Conservation (phyloP, 139 green algal species). For the Auxenochlorella pyrenoidosa region DNA sequence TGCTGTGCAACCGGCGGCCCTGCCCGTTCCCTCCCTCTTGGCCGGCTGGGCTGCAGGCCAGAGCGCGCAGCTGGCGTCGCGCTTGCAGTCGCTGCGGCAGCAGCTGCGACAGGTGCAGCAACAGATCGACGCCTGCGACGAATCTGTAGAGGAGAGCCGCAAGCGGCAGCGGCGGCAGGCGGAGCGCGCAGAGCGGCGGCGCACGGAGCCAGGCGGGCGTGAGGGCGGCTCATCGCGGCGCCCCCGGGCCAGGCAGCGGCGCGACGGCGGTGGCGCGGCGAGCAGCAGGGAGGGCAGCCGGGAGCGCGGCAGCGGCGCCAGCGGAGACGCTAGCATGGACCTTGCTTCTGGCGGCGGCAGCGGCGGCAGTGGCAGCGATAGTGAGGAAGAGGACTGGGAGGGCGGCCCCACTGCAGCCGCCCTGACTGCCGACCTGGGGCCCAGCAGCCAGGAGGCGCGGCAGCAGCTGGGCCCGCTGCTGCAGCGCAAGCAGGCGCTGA, state of each 20-base stretch:
- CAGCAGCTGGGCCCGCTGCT: constrained; percentile 33
- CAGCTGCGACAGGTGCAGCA: constrained; percentile 88
- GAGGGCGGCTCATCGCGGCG: no score
- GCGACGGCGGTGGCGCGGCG: no score
- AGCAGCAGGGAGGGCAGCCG: not conserved
- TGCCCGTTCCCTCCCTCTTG: no score
- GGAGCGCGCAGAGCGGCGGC: not conserved
- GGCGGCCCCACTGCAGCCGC: not conserved
- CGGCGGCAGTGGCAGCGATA: constrained; percentile 15
- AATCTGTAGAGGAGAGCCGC: constrained; percentile 28
- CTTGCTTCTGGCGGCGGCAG: not conserved
- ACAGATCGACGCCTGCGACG: constrained; percentile 69
- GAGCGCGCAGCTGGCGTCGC: constrained; percentile 49
- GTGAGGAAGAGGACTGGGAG: not conserved
- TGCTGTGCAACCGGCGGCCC: no score
- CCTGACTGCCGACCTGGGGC: not conserved
- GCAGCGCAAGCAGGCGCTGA: constrained; percentile 36
- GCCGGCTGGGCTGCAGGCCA: constrained; percentile 34
- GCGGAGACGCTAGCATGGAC: not conserved
- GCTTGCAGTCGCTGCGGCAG: constrained; percentile 88
- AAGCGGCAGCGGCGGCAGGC: constrained; percentile 28
- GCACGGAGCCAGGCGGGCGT: not conserved
- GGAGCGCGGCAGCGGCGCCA: not conserved
- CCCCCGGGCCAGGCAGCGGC: not conserved
- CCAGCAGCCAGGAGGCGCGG: constrained; percentile 12